phyloP scores from a whole-genome alignment of 1,139 yeast genomes.

The Saccharomyces hybrid region DNA sequence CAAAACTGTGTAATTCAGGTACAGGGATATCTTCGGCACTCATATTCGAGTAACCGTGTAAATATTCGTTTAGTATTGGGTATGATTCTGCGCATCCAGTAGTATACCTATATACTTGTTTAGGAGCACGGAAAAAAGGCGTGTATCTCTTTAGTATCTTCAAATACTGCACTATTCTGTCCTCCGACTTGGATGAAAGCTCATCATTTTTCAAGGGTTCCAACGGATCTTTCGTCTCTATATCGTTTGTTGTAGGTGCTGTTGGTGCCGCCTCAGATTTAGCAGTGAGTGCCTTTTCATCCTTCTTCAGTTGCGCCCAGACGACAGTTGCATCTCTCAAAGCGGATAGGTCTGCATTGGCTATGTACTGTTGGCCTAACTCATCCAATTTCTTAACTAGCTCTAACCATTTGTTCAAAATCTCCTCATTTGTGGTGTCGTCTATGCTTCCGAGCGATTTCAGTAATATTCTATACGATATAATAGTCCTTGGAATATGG shows the following conservation, averaged over 20 bases:
- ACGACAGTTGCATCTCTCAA: slow-evolving; percentile 70
- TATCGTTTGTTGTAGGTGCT: background rate
- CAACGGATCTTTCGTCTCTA: background rate
- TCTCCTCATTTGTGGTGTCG: slow-evolving; percentile 45
- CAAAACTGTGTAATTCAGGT: slow-evolving; percentile 29
- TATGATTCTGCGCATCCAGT: slow-evolving; percentile 33
- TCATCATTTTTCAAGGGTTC: background rate
- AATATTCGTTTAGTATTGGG: slow-evolving; percentile 12
- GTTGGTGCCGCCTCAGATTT: background rate
- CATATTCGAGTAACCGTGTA: slow-evolving; percentile 14
- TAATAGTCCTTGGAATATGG: slow-evolving; percentile 57
- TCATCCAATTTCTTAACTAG: slow-evolving; percentile 46
- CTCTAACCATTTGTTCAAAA: slow-evolving; percentile 54
- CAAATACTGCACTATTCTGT: slow-evolving; percentile 48
- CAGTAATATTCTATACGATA: slow-evolving; percentile 68
- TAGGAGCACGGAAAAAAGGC: slow-evolving; percentile 37
- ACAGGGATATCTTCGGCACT: slow-evolving; percentile 31
- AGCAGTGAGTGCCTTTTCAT: background rate
- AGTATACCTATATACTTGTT: slow-evolving; percentile 35
- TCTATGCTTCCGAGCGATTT: slow-evolving; percentile 61
- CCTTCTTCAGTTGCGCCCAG: slow-evolving; percentile 12
- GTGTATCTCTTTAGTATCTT: slow-evolving; percentile 46
- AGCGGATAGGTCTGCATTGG: slow-evolving; percentile 85
- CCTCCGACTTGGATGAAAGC: slow-evolving; percentile 15
- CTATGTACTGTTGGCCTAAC: slow-evolving; percentile 51